Evolutionary conservation across 2,329 filamentous ascomycete species (phyloP), one percentile per base, ranked within the genome.

Genomic region (Microascus cirrosus): DNA sequence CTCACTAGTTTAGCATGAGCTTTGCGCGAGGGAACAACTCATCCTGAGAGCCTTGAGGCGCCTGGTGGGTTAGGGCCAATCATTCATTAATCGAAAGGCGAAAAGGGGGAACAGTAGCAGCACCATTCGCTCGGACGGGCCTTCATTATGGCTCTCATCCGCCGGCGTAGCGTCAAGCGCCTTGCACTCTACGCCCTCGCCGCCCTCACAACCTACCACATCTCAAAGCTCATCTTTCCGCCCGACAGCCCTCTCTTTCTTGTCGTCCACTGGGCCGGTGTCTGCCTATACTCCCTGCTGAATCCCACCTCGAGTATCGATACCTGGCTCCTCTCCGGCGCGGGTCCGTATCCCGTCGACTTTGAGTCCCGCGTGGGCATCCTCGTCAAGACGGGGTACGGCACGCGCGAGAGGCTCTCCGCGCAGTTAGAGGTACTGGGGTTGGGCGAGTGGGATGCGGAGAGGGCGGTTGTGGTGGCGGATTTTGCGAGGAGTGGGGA

Each of bases 381-480:
- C 61, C 72, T 82, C 55, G 67, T 82, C 62, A 82, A 82, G 68
- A 81, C 79, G 4, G 79, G 79, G 34, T 82, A 79, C 64, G 79
- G 79, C 57, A 81, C 79, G 20, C 73, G 73, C 53, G 67, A 74
- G 55, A 74, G 79, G 15, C 69, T 82, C 32, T 67, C 71, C 4
- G 71, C 74, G 12, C 74, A 78, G 65, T 66, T 82, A 12, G 68
- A 72, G 50, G 77, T 78, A 0, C 69, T 80, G 51, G 66, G 68
- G 57, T 64, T 66, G 12, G 70, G 72, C 53, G 18, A 54, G 24
- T 57, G 55, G 55, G 42, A 58, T n/a, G 51, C 56, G 2, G 34
- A 58, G 18, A 71, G 74, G 28, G 73, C 77, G 28, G 58, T 81
- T 2, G 71, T 81, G 10, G 74, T 80, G 15, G 79, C 74, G 24